A percentile compares a stretch with the other conserved stretches of the same genome.
phyloP scores from a whole-genome alignment of 306 rosid genomes.

The Dryas octopetala region DNA sequence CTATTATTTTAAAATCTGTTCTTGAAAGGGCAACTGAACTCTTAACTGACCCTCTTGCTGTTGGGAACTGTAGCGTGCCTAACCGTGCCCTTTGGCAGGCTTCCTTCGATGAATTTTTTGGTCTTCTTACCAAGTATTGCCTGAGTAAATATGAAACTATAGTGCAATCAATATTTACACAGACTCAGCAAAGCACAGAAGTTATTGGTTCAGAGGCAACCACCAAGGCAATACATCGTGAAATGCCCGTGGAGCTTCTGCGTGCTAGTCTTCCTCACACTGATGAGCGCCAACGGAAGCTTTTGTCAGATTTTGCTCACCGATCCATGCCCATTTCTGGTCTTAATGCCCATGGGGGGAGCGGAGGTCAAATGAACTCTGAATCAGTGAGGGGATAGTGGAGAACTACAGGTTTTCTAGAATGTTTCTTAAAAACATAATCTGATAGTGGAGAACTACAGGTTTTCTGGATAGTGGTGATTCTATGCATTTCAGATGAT shows the following conservation, averaged over 20 bases:
- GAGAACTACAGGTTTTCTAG: background rate
- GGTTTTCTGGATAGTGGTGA: background rate
- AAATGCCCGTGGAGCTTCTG: conserved; percentile 97
- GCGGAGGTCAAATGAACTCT: conserved; percentile 62
- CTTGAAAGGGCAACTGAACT: conserved; percentile 91
- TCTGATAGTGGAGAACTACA: background rate
- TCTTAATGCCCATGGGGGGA: conserved; percentile 44
- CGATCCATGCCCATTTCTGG: conserved; percentile 75
- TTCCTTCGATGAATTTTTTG: conserved; percentile 83
- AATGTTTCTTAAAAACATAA: background rate
- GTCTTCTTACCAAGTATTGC: conserved; percentile 79
- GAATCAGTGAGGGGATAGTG: conserved; percentile 62
- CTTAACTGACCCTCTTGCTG: conserved; percentile 71
- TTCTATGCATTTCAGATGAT: conserved; percentile 5
- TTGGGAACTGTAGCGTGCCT: conserved; percentile 55
- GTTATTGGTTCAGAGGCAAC: conserved; percentile 58
- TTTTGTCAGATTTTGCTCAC: conserved; percentile 77
- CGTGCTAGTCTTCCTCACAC: conserved; percentile 99
- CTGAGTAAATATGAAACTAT: conserved; percentile 74
- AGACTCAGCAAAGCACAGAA: conserved; percentile 56
- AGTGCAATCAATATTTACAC: conserved; percentile 59
- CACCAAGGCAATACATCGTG: conserved; percentile 69
- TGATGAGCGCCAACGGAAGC: conserved; percentile 54
- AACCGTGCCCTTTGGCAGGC: conserved; percentile 97
- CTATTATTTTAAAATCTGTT: conserved; percentile 71